Percentiles rank a stretch among this genome's conserved stretches.
These are phyloP conservation scores for Lepidopterella palustris DNA, from an alignment of 495 filamentous ascomycete genomes.

Conservation along the genomic window DNA sequence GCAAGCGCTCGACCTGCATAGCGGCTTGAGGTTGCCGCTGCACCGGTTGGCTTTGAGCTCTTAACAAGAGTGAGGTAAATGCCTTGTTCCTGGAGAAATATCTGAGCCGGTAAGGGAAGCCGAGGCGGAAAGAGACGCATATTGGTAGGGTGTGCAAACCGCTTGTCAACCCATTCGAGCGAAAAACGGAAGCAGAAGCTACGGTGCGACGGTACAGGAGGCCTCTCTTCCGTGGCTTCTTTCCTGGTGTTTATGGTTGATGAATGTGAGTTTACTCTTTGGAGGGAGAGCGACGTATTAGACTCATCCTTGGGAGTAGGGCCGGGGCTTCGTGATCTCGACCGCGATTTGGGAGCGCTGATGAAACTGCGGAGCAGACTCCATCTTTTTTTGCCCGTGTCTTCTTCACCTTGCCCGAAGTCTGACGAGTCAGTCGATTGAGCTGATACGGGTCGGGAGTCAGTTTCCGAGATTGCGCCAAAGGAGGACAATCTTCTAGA, in stretches of 20 bases:
- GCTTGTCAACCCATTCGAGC: constrained; percentile 63
- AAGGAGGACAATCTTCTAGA: constrained; percentile 35
- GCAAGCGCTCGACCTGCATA: constrained; percentile 86
- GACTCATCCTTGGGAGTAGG: constrained; percentile 15
- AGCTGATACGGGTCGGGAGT: constrained; percentile 26
- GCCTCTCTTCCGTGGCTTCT: constrained; percentile 1
- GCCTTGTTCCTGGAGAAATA: constrained; percentile 42
- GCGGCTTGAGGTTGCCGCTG: constrained; percentile 44
- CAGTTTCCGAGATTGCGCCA: constrained; percentile 18
- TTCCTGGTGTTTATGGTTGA: not conserved
- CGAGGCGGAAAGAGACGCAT: constrained; percentile 64
- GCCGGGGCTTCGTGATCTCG: constrained; percentile 21
- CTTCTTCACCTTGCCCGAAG: constrained; percentile 13
- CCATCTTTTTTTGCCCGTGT: constrained; percentile 55
- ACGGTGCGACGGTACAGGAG: constrained; percentile 47
- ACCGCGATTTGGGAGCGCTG: constrained; percentile 23
- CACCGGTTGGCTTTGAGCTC: constrained; percentile 31
- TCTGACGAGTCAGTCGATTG: constrained; percentile 20
- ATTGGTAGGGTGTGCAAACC: constrained; percentile 47
- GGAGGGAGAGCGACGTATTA: not conserved
- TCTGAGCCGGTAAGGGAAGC: constrained; percentile 66
- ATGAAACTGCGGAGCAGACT: constrained; percentile 63
- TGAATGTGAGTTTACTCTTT: not conserved
- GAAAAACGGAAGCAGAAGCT: constrained; percentile 71
- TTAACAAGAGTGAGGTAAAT: constrained; percentile 12